Percentiles rank a stretch among this genome's conserved stretches.
These are phyloP conservation scores for Rhodamnia rubescens DNA, from an alignment of 345 rosid species.

Conservation along the genomic window DNA sequence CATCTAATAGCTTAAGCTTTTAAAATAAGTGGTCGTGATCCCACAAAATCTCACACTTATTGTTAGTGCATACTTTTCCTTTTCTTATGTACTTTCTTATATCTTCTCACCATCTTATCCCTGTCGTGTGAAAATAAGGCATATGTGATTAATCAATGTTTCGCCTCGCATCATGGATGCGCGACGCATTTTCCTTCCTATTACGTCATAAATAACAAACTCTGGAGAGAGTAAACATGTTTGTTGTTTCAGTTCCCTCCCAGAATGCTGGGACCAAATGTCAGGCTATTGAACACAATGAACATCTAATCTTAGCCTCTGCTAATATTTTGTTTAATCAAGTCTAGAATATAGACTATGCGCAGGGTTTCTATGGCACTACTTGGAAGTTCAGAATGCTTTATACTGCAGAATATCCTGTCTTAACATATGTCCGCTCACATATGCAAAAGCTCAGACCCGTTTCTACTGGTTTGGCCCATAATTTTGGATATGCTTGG, in stretches of 20 bases:
- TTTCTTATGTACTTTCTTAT: neutral
- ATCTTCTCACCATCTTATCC: neutral
- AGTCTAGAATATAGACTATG: neutral
- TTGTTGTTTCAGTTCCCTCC: neutral
- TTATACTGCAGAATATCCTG: neutral
- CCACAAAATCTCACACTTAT: neutral
- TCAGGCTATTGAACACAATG: neutral
- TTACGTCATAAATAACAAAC: neutral
- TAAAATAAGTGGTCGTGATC: no score
- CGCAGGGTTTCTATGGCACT: neutral
- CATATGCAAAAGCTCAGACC: neutral
- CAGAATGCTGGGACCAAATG: neutral
- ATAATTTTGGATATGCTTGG: neutral
- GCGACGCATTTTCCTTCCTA: neutral
- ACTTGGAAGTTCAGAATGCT: neutral
- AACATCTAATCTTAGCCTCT: neutral
- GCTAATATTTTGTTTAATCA: neutral
- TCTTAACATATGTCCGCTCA: neutral
- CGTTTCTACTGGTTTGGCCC: neutral
- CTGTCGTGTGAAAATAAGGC: neutral
- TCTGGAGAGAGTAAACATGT: neutral
- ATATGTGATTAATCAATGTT: neutral
- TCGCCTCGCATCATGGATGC: neutral
- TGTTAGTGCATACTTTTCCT: neutral
- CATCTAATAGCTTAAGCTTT: no score